Conservation (phyloP, 306 rosid genomes). For the Pyrus betulifolia region DNA sequence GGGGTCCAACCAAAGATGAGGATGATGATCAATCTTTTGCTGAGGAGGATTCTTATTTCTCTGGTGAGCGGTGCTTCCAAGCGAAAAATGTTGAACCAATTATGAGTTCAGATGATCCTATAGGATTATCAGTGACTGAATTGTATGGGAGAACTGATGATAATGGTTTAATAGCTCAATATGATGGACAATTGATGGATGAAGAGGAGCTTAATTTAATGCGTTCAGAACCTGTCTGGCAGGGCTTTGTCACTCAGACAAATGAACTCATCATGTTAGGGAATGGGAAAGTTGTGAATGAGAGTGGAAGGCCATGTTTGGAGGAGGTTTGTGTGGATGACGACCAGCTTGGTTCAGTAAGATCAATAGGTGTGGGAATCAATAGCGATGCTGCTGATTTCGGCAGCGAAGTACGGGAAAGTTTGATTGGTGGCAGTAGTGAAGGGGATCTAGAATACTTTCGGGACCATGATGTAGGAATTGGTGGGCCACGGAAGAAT, state of each 20-base stretch:
- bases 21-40: conserved; percentile 95
- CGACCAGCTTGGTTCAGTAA: conserved; percentile 80
- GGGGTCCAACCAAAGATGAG: conserved; percentile 72
- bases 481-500: conserved; percentile 44
- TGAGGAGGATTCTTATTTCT: conserved; percentile 92
- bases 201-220: conserved; percentile 78
- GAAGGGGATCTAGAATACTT: conserved; percentile 79
- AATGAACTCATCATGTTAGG: conserved; percentile 70
- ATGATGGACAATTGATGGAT: conserved; percentile 88
- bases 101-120: conserved; percentile 56
- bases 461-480: conserved; percentile 52
- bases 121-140: conserved; percentile 59
- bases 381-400: conserved; percentile 83
- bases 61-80: conserved; percentile 81
- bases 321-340: conserved; percentile 75
- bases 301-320: conserved; percentile 46
- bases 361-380: conserved; percentile 98
- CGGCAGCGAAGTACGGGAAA: conserved; percentile 87
- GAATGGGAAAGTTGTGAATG: conserved; percentile 57
- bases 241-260: conserved; percentile 84
- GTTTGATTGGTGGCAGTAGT: conserved; percentile 75
- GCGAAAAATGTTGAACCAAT: conserved; percentile 65
- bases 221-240: conserved; percentile 91
- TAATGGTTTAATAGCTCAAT: conserved; percentile 69
- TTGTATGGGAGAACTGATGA: conserved; percentile 59